Conservation (phyloP, 1,139 yeast genomes). For the Hemisphaericaspora xylofermentans region DNA sequence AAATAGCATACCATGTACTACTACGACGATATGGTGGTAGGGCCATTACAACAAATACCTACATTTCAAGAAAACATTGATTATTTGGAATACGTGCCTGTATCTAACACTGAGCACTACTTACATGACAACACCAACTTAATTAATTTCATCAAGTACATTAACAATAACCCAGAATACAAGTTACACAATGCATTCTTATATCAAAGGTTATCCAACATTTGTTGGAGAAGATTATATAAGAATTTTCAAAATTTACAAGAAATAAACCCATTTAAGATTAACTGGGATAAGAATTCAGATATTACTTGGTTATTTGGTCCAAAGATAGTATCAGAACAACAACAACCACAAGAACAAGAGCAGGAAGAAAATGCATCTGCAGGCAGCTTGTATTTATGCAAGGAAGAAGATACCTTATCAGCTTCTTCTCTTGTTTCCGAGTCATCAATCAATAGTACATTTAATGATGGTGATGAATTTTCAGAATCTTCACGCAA, state of each 20-base stretch:
- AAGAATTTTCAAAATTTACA: constrained; percentile 30
- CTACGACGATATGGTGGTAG: constrained; percentile 22
- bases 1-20: constrained; percentile 8
- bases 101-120: constrained; percentile 9
- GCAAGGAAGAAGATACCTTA: constrained; percentile 7
- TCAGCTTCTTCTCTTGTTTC: constrained; percentile 10
- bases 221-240: constrained; percentile 44
- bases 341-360: constrained; percentile 5
- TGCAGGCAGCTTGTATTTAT: not conserved
- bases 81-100: constrained; percentile 23
- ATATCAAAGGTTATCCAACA: constrained; percentile 33
- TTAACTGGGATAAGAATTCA: constrained; percentile 46
- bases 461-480: constrained; percentile 6
- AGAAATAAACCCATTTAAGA: constrained; percentile 34
- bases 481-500: constrained; percentile 8
- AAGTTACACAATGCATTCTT: constrained; percentile 12
- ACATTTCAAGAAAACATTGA: constrained; percentile 35
- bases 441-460: constrained; percentile 6
- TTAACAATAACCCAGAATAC: constrained; percentile 20
- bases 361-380: not conserved
- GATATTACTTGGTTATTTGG: constrained; percentile 51
- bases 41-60: constrained; percentile 14
- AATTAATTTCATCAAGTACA: constrained; percentile 24
- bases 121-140: constrained; percentile 21
- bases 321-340: constrained; percentile 28